Conservation (phyloP, 495 filamentous ascomycete genomes). For the Xylaria longipes region DNA sequence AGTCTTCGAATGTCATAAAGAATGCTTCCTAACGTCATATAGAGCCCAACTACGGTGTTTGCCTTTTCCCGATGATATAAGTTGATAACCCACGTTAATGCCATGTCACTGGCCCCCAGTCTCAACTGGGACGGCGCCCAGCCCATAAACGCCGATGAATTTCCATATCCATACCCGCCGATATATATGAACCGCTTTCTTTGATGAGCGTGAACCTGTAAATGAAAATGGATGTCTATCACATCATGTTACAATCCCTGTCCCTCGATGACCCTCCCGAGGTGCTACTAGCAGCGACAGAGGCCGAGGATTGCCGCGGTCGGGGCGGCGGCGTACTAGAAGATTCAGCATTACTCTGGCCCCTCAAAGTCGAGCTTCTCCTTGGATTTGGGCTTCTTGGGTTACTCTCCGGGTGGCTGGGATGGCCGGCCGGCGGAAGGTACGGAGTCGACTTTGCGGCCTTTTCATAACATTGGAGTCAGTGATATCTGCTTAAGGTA, state of each 20-base stretch:
- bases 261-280: constrained; percentile 30
- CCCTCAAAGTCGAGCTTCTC: constrained; percentile 25
- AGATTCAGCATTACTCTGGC: constrained; percentile 27
- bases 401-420: constrained; percentile 58
- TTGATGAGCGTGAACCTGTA: constrained; percentile 6
- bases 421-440: constrained; percentile 64
- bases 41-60: not conserved
- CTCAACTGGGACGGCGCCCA: not conserved
- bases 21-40: constrained; percentile 17
- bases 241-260: constrained; percentile 43
- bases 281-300: constrained; percentile 23
- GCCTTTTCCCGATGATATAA: not conserved
- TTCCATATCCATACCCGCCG: not conserved
- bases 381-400: constrained; percentile 35
- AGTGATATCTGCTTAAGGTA: not conserved
- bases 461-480: not conserved
- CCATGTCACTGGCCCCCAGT: not conserved
- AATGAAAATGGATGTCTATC: constrained; percentile 19
- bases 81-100: not conserved
- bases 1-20: not conserved
- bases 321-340: constrained; percentile 30
- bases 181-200: constrained; percentile 8
- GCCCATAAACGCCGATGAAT: constrained; percentile 10
- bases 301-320: constrained; percentile 36
- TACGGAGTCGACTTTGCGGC: constrained; percentile 69